Evolutionary conservation across 73 alveolate genomes (phyloP), one percentile per base, ranked within the genome.

Genomic region (Tetrahymena thermophila): DNA sequence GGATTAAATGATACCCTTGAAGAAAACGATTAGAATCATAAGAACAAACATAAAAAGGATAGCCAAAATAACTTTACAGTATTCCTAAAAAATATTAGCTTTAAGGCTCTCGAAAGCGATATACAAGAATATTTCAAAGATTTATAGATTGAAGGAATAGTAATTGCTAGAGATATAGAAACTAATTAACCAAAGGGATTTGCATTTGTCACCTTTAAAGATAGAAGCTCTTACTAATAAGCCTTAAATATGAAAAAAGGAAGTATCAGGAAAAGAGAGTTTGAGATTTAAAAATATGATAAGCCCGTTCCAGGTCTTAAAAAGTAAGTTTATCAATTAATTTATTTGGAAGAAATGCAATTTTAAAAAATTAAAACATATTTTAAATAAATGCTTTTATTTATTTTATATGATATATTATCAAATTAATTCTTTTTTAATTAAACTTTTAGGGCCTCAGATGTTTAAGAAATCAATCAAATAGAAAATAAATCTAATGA

Each of bases 161-260:
- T 43, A 9, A 97, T 97, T 35, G 97, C 96, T 40, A 35, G 96
- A 35, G 98, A 97, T 96, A 94, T 97, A 94, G 98, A 97, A 94
- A 95, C 98, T 35, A 98, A 98, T 35, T 93, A 95, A 94, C 98
- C 98, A 89, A 96, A 97, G 85, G 99, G 99, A 84, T 97, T 97
- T 94, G 99, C 98, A 34, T 97, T 97, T 96, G 96, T 97, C 31
- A 97, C 97, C 31, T 98, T 97, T 43, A 97, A 97, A 42, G 94
- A 97, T 56, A 96, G 97, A 96, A 96, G 94, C 23, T 95, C 97
- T 96, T 97, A 96, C 34, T 44, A 93, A 21, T 89, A 34, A n/a
- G 98, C 97, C 15, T 95, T 97, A 25, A 96, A 96, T 56, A 96
- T 96, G 93, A 94, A 96, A 94, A 98, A 98, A 25, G 95, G 96